A percentile compares a stretch with the other conserved stretches of the same genome.
These are phyloP conservation scores for Solanum sejunctum DNA, from an alignment of 257 asterid genomes.

Conservation along the genomic window DNA sequence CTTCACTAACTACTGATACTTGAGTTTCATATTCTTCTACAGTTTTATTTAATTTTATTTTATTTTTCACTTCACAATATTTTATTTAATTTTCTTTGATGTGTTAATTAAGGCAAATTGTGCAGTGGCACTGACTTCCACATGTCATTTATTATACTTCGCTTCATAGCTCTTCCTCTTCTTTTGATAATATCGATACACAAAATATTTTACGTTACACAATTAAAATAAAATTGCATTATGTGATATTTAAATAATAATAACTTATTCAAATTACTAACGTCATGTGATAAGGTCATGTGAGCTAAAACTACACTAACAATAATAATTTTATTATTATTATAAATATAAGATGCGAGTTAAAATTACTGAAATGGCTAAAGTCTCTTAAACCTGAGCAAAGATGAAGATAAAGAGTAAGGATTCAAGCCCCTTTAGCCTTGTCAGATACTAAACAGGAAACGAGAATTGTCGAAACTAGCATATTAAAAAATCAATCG, in stretches of 20 bases:
- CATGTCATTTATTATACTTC: constrained; percentile 1
- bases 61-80: neutral
- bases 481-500: too few relatives aligned
- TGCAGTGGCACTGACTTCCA: constrained; percentile 37
- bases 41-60: neutral
- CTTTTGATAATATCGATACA: too few relatives aligned
- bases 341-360: neutral
- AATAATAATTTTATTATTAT: neutral
- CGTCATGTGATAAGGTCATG: too few relatives aligned
- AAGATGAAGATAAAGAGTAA: too few relatives aligned
- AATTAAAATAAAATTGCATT: too few relatives aligned
- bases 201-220: too few relatives aligned
- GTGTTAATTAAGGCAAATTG: neutral
- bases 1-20: neutral
- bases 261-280: too few relatives aligned
- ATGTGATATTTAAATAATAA: too few relatives aligned
- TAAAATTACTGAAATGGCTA: neutral
- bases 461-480: too few relatives aligned
- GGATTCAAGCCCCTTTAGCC: too few relatives aligned
- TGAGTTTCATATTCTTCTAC: neutral
- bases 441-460: too few relatives aligned
- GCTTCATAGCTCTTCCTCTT: neutral
- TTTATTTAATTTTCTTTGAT: neutral
- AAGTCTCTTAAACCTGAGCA: too few relatives aligned
- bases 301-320: neutral